phyloP scores from a whole-genome alignment of 2,329 filamentous ascomycete species.

The Aspergillus eucalypticola region DNA sequence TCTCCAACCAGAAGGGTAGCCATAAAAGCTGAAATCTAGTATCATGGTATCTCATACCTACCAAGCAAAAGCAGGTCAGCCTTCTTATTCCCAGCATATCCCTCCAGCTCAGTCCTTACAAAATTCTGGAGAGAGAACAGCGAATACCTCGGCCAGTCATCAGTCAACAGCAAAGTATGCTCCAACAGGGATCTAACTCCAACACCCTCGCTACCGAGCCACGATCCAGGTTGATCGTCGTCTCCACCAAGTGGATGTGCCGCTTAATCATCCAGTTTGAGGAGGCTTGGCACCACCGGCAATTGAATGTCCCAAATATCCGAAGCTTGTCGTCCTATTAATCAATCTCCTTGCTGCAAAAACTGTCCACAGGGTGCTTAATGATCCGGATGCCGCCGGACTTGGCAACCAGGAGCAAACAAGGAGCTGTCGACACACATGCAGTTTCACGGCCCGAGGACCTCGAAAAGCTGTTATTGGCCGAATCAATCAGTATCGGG shows the following conservation, averaged over 20 bases:
- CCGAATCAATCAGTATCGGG: background rate
- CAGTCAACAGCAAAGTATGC: background rate
- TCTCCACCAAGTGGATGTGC: background rate
- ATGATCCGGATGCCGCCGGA: background rate
- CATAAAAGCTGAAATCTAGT: no score
- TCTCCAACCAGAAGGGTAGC: background rate
- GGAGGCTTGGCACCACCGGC: background rate
- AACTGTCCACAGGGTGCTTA: background rate
- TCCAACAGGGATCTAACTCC: background rate
- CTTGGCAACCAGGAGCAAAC: background rate
- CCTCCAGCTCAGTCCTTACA: no score
- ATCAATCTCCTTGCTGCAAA: background rate
- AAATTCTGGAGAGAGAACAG: no score
- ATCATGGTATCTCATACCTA: no score
- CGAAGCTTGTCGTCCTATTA: background rate
- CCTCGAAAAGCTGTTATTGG: background rate
- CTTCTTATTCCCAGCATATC: no score
- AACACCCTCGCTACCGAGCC: background rate
- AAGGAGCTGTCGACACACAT: background rate
- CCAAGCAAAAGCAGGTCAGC: no score
- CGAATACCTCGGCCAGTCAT: background rate
- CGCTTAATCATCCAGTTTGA: background rate
- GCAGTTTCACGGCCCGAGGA: background rate
- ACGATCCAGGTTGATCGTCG: background rate
- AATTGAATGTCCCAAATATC: background rate